Evolutionary conservation across 352 stramenopile genomes (phyloP).

Genomic region (Phytophthora pini): DNA sequence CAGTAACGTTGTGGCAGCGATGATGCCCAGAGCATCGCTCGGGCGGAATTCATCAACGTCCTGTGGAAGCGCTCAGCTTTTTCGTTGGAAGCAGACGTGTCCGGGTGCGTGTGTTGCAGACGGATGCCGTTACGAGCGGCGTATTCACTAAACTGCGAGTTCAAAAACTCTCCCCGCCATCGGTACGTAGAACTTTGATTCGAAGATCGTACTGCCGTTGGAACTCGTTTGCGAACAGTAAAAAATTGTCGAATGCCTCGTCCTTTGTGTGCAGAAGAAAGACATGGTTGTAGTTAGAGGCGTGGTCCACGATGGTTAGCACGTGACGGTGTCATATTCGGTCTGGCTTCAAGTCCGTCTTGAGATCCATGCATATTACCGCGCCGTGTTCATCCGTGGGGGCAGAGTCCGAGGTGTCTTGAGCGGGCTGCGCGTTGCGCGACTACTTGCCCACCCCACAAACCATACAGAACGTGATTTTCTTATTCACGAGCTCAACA

Average conservation of each 20-base stretch:
- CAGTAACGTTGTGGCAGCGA: conserved; percentile 1
- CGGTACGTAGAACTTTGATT: conserved; percentile 1
- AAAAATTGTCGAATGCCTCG: conserved; percentile 8
- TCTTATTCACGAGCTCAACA: not conserved
- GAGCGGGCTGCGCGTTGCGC: not conserved
- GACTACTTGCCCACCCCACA: conserved; percentile 15
- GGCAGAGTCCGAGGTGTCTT: conserved; percentile 11
- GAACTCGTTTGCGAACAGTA: conserved; percentile 8
- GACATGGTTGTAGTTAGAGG: conserved; percentile 19
- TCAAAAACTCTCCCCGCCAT: conserved; percentile 12
- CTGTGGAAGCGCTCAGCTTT: conserved; percentile 3
- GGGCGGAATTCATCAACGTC: conserved; percentile 1
- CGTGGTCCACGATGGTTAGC: conserved; percentile 17
- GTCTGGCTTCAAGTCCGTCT: conserved; percentile 9
- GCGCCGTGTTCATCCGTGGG: conserved; percentile 13
- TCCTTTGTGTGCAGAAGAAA: conserved; percentile 12
- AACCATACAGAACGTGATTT: conserved; percentile 6
- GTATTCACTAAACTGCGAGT: not conserved
- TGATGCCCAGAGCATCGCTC: conserved; percentile 7
- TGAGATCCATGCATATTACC: conserved; percentile 16
- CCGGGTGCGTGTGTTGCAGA: not conserved
- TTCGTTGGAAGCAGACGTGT: conserved; percentile 14
- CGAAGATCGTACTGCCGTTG: not conserved
- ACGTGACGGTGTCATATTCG: conserved; percentile 7
- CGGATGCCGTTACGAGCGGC: conserved; percentile 11